Percentiles rank a stretch among this genome's conserved stretches.
phyloP scores from a whole-genome alignment of 495 filamentous ascomycete species.

The Geoglossum glabrum region DNA sequence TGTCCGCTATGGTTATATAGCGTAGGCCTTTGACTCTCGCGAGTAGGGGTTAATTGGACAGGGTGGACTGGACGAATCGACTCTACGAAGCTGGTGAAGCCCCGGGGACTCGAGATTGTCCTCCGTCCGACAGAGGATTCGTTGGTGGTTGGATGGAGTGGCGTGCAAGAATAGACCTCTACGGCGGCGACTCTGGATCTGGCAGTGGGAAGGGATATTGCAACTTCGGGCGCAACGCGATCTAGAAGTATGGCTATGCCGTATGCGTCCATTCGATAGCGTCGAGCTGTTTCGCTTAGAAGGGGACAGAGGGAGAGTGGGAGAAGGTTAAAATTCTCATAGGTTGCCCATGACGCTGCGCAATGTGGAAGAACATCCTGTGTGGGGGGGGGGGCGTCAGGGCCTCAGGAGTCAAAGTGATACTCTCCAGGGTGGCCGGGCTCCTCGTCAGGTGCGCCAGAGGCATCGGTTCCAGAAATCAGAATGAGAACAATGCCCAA shows the following conservation, averaged over 20 bases:
- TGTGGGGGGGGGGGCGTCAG: neutral
- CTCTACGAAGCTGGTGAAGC: neutral
- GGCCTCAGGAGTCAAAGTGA: neutral
- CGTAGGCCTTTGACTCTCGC: neutral
- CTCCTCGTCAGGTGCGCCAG: neutral
- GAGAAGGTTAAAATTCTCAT: neutral
- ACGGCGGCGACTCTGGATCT: neutral
- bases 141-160: neutral
- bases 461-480: neutral
- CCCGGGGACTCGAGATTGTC: neutral
- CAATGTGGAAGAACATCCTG: neutral
- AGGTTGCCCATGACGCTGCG: neutral
- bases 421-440: neutral
- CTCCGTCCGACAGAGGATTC: neutral
- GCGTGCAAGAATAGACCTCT: neutral
- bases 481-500: neutral
- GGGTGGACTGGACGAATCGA: no score
- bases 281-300: neutral
- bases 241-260: neutral
- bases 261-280: neutral
- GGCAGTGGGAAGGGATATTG: neutral
- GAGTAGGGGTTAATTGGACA: neutral
- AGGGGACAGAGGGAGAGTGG: neutral
- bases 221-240: neutral
- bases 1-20: neutral